A percentile compares a stretch with the other conserved stretches of the same genome.
These are phyloP conservation scores for Aspergillus sp. DNA, from an alignment of 2,329 filamentous ascomycete species.

Conservation along the genomic window DNA sequence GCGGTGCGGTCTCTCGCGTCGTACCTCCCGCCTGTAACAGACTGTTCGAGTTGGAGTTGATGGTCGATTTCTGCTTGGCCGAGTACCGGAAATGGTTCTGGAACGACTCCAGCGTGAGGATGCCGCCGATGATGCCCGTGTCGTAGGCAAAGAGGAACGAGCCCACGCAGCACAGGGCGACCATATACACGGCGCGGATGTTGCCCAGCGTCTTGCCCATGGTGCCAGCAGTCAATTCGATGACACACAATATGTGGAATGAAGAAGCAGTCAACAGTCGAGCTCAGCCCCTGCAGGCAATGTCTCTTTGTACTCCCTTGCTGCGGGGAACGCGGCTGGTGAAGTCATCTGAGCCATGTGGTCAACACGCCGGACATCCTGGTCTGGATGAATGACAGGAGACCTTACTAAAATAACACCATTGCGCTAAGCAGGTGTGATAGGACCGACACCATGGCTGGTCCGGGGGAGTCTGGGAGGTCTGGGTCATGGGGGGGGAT, in stretches of 20 bases:
- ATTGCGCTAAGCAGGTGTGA: background rate
- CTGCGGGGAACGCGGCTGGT: background rate
- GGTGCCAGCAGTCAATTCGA: background rate
- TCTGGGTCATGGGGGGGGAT: constrained; percentile 1
- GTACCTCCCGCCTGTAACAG: constrained; percentile 48
- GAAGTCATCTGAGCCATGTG: background rate
- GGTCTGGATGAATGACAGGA: background rate
- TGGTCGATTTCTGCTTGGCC: constrained; percentile 35
- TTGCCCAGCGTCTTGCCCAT: constrained; percentile 7
- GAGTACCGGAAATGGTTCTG: constrained; percentile 43
- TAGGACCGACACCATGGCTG: background rate
- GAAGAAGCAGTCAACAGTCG: background rate
- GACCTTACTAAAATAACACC: constrained; percentile 7
- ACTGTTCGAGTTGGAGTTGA: constrained; percentile 49
- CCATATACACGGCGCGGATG: constrained; percentile 7
- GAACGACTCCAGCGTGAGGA: constrained; percentile 46
- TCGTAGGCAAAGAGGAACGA: constrained; percentile 34
- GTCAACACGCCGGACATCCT: background rate
- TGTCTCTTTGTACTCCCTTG: background rate
- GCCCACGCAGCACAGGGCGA: constrained; percentile 4
- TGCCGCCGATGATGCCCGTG: constrained; percentile 40
- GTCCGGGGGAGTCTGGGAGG: background rate
- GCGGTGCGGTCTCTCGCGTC: background rate
- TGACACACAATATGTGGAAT: too few species aligned
- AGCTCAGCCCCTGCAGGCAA: background rate